Evolutionary conservation across 1,284 basidiomycete genomes (phyloP).

Genomic region (Ceratobasidium sp.): DNA sequence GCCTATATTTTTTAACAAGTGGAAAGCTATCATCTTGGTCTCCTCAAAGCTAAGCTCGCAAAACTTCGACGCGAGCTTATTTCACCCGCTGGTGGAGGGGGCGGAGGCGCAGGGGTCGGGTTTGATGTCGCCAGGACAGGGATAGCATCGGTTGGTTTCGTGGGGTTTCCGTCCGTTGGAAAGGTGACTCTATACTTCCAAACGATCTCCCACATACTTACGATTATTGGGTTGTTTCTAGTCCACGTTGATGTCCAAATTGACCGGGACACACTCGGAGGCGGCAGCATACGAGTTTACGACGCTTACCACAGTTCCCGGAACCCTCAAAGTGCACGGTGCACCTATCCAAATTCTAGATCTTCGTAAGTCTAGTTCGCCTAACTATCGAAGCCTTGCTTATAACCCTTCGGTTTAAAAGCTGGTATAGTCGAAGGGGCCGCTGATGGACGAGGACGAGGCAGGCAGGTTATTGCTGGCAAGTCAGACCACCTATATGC

Average conservation of each 20-base stretch:
- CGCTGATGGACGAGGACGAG: constrained; percentile 96
- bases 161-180: constrained; percentile 85
- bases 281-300: constrained; percentile 99
- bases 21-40: constrained; percentile 54
- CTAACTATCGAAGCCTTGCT: constrained; percentile 40
- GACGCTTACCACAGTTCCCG: constrained; percentile 90
- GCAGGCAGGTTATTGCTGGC: constrained; percentile 79
- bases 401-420: constrained; percentile 50
- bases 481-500: constrained; percentile 1
- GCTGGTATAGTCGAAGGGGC: constrained; percentile 99
- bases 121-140: constrained; percentile 99
- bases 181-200: constrained; percentile 63
- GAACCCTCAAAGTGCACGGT: constrained; percentile 93
- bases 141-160: constrained; percentile 93
- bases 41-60: constrained; percentile 83
- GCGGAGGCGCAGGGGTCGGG: constrained; percentile 83
- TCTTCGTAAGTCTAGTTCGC: constrained; percentile 64
- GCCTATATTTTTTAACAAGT: constrained; percentile 56
- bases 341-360: constrained; percentile 89
- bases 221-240: constrained; percentile 54
- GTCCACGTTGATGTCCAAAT: constrained; percentile 97
- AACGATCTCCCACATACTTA: constrained; percentile 45
- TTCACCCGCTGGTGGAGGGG: constrained; percentile 80
- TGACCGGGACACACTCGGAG: constrained; percentile 97
- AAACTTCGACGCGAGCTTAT: constrained; percentile 96